phyloP scores from a whole-genome alignment of 225 moss, liverwort and hornwort genomes.

The Polytrichum formosum region DNA sequence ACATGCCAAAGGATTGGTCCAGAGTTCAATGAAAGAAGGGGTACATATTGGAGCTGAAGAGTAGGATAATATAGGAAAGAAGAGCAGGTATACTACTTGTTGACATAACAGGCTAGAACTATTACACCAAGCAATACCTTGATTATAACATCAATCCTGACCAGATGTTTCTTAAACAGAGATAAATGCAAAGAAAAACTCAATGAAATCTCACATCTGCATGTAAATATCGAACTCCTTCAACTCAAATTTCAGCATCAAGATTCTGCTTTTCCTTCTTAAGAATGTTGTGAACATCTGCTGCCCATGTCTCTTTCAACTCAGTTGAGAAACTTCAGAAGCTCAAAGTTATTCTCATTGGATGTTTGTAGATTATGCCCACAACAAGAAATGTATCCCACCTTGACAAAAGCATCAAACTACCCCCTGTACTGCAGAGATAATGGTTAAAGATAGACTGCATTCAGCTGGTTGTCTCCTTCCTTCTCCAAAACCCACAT shows the following conservation, averaged over 20 bases:
- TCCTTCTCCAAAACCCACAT: slow-evolving; percentile 6
- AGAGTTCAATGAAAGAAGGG: background rate
- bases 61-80: background rate
- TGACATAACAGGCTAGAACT: background rate
- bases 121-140: no score
- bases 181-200: background rate
- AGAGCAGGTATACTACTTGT: background rate
- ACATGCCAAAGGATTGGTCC: slow-evolving; percentile 1
- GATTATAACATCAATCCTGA: background rate
- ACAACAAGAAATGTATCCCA: no score
- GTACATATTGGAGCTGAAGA: background rate
- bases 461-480: slow-evolving; percentile 49
- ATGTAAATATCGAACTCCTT: slow-evolving; percentile 18
- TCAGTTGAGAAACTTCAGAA: slow-evolving; percentile 46
- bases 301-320: slow-evolving; percentile 76
- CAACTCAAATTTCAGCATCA: slow-evolving; percentile 28
- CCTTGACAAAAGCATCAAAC: no score
- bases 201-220: slow-evolving; percentile 14
- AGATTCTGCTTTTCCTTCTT: slow-evolving; percentile 20
- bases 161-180: background rate
- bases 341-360: no score
- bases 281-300: slow-evolving; percentile 25
- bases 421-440: slow-evolving; percentile 42
- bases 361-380: no score
- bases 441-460: slow-evolving; percentile 29